These are phyloP conservation scores for Plectosphaerella cucumerina DNA, from an alignment of 2,329 filamentous ascomycete genomes.

Conservation along the genomic window DNA sequence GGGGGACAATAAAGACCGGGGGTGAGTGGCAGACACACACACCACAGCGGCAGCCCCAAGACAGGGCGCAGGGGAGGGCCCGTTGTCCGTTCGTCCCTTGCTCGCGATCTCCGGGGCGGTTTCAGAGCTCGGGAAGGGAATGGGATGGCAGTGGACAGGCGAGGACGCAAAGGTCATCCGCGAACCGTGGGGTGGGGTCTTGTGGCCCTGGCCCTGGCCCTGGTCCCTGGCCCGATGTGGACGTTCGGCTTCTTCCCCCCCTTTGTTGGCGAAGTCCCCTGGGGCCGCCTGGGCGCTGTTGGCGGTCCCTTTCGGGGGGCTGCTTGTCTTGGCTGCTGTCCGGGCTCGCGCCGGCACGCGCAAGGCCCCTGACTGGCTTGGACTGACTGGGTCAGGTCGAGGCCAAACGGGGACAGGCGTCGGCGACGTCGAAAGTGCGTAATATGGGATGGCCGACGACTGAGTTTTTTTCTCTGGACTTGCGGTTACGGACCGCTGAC, in stretches of 20 bases:
- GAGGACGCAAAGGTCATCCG: not conserved
- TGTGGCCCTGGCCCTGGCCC: too few species aligned
- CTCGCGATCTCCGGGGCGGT: conserved; percentile 1
- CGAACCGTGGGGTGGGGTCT: not conserved
- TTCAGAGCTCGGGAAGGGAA: conserved; percentile 3
- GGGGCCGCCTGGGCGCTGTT: too few species aligned
- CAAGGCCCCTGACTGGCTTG: not conserved
- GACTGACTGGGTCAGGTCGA: too few species aligned
- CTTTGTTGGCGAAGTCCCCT: too few species aligned
- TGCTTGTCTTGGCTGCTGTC: not conserved
- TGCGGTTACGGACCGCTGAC: not conserved
- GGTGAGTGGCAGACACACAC: too few species aligned
- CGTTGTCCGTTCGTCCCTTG: not conserved
- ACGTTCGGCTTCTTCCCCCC: too few species aligned
- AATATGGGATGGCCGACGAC: not conserved
- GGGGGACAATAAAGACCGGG: not conserved
- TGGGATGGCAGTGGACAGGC: conserved; percentile 1
- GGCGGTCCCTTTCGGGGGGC: not conserved
- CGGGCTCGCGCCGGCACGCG: not conserved
- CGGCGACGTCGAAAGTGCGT: too few species aligned
- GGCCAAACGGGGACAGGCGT: too few species aligned
- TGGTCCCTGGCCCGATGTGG: too few species aligned
- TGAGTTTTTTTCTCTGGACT: not conserved
- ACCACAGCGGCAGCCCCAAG: too few species aligned
- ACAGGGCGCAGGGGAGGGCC: not conserved